Percentiles rank a stretch among this genome's conserved stretches.
Evolutionary conservation across 2,329 filamentous ascomycete genomes (phyloP).

Genomic region (Aspergillus novoparasiticus): DNA sequence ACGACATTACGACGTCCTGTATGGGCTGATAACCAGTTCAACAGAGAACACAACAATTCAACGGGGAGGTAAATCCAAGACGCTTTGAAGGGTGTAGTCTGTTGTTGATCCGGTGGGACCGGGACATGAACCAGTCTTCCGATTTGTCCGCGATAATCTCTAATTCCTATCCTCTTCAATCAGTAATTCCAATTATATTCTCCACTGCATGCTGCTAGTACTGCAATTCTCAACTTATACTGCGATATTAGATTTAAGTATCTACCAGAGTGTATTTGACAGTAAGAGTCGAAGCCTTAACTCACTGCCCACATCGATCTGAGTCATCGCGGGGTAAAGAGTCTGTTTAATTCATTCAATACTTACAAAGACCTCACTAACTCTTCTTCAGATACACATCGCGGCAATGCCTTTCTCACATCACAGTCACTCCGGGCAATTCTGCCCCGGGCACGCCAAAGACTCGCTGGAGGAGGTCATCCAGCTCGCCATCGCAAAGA

Average conservation of each 20-base stretch:
- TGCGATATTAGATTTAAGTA: background rate
- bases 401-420: slow-evolving; percentile 87
- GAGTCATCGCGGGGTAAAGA: slow-evolving; percentile 2
- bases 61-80: background rate
- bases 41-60: background rate
- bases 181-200: background rate
- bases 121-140: background rate
- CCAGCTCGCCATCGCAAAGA: slow-evolving; percentile 72
- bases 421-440: slow-evolving; percentile 97
- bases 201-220: background rate
- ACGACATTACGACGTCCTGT: background rate
- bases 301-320: background rate
- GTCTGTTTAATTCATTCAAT: background rate
- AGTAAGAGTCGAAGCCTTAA: background rate
- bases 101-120: background rate
- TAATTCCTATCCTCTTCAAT: background rate
- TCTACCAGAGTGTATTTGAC: background rate
- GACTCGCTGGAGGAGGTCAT: slow-evolving; percentile 83
- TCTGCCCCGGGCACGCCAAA: slow-evolving; percentile 87
- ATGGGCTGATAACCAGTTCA: background rate
- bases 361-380: background rate
- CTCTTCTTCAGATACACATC: background rate
- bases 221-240: background rate
- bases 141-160: background rate
- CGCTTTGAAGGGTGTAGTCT: background rate